Conservation (phyloP, 768 basidiomycete species). For the Chalciporus pseudorubinellus region DNA sequence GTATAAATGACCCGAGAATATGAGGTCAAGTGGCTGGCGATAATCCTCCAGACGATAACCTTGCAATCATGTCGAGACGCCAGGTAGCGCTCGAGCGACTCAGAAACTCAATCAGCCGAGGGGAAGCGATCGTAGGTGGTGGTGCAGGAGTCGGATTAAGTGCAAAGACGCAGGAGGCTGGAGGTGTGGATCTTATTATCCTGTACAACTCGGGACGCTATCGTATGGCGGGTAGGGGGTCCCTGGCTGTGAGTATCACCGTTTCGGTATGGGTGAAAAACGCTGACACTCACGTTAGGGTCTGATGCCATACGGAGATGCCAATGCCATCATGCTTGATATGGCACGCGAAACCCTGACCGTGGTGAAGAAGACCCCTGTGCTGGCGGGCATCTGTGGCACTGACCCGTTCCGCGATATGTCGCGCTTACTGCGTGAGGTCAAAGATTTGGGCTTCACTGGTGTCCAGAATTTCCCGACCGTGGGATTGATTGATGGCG, state of each 20-base stretch:
- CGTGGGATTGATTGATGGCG: conserved; percentile 27
- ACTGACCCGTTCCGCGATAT: conserved; percentile 31
- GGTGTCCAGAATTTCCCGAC: conserved; percentile 32
- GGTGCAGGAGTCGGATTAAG: conserved; percentile 28
- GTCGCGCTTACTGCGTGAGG: conserved; percentile 18
- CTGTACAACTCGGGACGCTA: conserved; percentile 32
- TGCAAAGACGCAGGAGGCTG: conserved; percentile 27
- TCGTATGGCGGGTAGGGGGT: conserved; percentile 32
- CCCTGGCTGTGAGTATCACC: conserved; percentile 22
- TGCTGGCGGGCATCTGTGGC: conserved; percentile 28
- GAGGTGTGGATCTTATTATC: conserved; percentile 28
- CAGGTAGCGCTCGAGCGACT: conserved; percentile 12
- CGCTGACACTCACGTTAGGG: conserved; percentile 10
- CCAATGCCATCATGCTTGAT: conserved; percentile 28
- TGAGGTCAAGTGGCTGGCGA: background rate
- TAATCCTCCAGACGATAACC: background rate
- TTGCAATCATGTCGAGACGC: conserved; percentile 18
- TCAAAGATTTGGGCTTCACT: conserved; percentile 26
- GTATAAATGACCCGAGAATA: background rate
- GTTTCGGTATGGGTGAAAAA: background rate
- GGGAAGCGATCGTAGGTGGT: conserved; percentile 24
- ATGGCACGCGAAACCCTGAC: conserved; percentile 30
- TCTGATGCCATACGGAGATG: conserved; percentile 30
- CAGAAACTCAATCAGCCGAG: conserved; percentile 14
- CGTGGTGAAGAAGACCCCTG: conserved; percentile 26